Percentiles rank a stretch among this genome's conserved stretches.
Evolutionary conservation across 805 yeast species (phyloP).

Genomic region (Lachancea meyersii): DNA sequence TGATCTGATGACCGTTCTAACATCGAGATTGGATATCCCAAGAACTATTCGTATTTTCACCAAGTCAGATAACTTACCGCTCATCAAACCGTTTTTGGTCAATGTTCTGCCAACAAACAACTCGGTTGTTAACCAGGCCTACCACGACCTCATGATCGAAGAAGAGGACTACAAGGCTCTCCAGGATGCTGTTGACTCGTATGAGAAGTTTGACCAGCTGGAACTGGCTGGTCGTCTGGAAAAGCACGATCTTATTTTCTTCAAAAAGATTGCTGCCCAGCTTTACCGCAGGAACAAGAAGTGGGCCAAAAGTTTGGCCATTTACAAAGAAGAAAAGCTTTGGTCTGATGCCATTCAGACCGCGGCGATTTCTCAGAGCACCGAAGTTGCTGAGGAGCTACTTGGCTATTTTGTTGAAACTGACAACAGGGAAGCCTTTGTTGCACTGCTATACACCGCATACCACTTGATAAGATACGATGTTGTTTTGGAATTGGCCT

Average conservation of each 20-base stretch:
- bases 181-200: constrained; percentile 77
- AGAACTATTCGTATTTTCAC: constrained; percentile 92
- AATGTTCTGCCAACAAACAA: constrained; percentile 87
- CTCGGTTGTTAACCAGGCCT: constrained; percentile 87
- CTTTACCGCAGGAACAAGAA: constrained; percentile 91
- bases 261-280: constrained; percentile 93
- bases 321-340: constrained; percentile 84
- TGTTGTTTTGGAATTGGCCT: constrained; percentile 78
- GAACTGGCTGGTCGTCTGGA: constrained; percentile 91
- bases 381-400: constrained; percentile 82
- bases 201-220: constrained; percentile 86
- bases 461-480: constrained; percentile 77
- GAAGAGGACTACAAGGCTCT: constrained; percentile 93
- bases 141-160: constrained; percentile 91
- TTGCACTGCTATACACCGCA: constrained; percentile 81
- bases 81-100: constrained; percentile 90
- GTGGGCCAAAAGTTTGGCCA: constrained; percentile 80
- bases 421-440: constrained; percentile 91
- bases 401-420: constrained; percentile 91
- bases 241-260: constrained; percentile 82
- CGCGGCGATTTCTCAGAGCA: constrained; percentile 72
- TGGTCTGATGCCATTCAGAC: constrained; percentile 95
- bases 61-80: constrained; percentile 91
- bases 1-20: constrained; percentile 75
- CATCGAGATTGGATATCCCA: constrained; percentile 88